These are phyloP conservation scores for Rhodamnia argentea DNA, from an alignment of 345 rosid species.

Conservation along the genomic window DNA sequence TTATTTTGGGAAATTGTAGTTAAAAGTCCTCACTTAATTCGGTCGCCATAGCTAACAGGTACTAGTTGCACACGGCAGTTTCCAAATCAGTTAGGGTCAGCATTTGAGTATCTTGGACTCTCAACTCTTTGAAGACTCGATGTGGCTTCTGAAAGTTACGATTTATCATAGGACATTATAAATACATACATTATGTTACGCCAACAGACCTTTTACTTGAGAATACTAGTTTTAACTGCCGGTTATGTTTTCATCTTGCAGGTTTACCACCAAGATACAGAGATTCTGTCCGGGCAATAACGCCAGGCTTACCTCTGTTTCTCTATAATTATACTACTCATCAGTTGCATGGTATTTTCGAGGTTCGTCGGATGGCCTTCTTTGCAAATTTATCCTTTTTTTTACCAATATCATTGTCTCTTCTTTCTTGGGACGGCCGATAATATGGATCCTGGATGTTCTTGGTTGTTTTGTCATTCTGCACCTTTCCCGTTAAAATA, in stretches of 20 bases:
- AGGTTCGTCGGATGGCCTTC: constrained; percentile 40
- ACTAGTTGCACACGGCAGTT: background rate
- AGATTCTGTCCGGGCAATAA: constrained; percentile 94
- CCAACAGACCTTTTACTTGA: background rate
- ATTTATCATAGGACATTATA: background rate
- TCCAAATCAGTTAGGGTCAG: background rate
- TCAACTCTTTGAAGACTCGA: background rate
- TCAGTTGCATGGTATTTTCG: constrained; percentile 95
- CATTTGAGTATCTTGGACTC: background rate
- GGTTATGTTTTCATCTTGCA: constrained; percentile 11
- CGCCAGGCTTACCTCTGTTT: constrained; percentile 96
- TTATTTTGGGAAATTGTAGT: background rate
- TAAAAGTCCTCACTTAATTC: background rate
- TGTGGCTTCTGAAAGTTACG: background rate
- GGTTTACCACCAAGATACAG: constrained; percentile 97
- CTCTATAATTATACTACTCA: constrained; percentile 97
- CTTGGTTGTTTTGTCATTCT: background rate
- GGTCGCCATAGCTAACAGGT: background rate
- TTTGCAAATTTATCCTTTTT: background rate
- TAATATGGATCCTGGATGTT: background rate
- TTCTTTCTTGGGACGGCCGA: background rate
- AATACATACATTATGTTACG: background rate
- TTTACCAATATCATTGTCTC: background rate
- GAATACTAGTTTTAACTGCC: background rate
- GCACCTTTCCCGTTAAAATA: background rate